Conservation (phyloP, 2,329 filamentous ascomycete genomes). For the Penicillium hordei region DNA sequence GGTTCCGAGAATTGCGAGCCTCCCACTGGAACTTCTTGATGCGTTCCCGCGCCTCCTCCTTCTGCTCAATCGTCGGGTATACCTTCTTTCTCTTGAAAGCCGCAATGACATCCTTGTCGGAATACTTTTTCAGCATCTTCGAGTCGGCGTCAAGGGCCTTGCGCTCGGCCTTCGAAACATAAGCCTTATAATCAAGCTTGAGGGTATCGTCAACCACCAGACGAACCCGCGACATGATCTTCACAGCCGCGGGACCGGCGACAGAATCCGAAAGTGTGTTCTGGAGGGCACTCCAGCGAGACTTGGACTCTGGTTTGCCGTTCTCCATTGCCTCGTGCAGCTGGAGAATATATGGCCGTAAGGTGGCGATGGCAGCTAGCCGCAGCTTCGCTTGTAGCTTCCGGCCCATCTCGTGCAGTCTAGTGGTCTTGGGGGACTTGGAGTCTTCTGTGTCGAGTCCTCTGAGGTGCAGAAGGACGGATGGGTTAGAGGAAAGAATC, state of each 20-base stretch:
- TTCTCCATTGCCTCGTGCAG: conserved; percentile 32
- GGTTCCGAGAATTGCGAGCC: neutral
- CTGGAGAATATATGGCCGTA: conserved; percentile 31
- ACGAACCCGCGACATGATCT: conserved; percentile 29
- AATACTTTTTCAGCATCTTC: conserved; percentile 34
- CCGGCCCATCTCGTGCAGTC: conserved; percentile 26
- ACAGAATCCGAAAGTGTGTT: conserved; percentile 27
- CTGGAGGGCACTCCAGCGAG: conserved; percentile 7
- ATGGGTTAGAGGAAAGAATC: conserved; percentile 27
- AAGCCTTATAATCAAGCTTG: conserved; percentile 23
- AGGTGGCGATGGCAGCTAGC: conserved; percentile 20
- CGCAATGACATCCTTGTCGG: conserved; percentile 20
- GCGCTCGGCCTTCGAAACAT: conserved; percentile 27
- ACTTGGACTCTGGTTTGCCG: conserved; percentile 4
- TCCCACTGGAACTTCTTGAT: conserved; percentile 2
- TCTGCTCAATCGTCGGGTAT: conserved; percentile 27
- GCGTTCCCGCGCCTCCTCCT: conserved; percentile 19
- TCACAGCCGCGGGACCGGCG: conserved; percentile 21
- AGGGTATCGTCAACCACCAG: conserved; percentile 40
- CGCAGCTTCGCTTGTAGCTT: conserved; percentile 30
- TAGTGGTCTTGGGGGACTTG: conserved; percentile 6
- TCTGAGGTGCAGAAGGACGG: conserved; percentile 30
- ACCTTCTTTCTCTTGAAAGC: conserved; percentile 17
- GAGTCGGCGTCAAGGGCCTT: conserved; percentile 27
- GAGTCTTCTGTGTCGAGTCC: conserved; percentile 25